Evolutionary conservation across 2,329 filamentous ascomycete genomes (phyloP).

Genomic region (Penicillium capsulatum): DNA sequence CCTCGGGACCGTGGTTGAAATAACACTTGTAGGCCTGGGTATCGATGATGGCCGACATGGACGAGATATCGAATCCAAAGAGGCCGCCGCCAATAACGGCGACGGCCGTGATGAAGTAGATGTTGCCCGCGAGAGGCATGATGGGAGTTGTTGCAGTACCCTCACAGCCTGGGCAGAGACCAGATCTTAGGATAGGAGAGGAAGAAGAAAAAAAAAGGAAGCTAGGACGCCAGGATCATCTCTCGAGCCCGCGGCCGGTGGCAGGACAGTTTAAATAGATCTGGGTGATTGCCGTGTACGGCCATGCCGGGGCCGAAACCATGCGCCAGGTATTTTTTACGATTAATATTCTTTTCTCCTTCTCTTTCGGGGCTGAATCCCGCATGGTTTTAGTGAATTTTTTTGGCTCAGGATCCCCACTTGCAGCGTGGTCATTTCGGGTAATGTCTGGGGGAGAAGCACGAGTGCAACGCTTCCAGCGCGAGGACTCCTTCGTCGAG

Average conservation of each 20-base stretch:
- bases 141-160: not conserved
- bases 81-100: slow-evolving; percentile 40
- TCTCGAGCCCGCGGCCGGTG: not conserved
- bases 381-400: not conserved
- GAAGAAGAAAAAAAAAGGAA: not conserved
- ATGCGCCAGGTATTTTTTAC: not conserved
- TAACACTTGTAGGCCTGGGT: not conserved
- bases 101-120: slow-evolving; percentile 56
- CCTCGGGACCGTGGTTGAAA: slow-evolving; percentile 1
- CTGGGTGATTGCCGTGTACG: not conserved
- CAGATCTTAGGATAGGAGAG: not conserved
- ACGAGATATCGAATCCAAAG: slow-evolving; percentile 37
- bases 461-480: slow-evolving; percentile 10
- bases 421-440: slow-evolving; percentile 3
- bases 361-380: too few relatives aligned
- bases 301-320: slow-evolving; percentile 2
- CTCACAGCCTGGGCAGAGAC: not conserved
- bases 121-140: slow-evolving; percentile 39
- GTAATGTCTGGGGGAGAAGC: slow-evolving; percentile 13
- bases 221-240: not conserved
- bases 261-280: not conserved
- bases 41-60: slow-evolving; percentile 30
- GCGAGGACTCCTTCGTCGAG: not conserved
- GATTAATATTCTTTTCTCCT: too few relatives aligned
- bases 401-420: not conserved